A percentile compares a stretch with the other conserved stretches of the same genome.
These are phyloP conservation scores for Colletotrichum karsti DNA, from an alignment of 2,329 filamentous ascomycete genomes.

Conservation along the genomic window DNA sequence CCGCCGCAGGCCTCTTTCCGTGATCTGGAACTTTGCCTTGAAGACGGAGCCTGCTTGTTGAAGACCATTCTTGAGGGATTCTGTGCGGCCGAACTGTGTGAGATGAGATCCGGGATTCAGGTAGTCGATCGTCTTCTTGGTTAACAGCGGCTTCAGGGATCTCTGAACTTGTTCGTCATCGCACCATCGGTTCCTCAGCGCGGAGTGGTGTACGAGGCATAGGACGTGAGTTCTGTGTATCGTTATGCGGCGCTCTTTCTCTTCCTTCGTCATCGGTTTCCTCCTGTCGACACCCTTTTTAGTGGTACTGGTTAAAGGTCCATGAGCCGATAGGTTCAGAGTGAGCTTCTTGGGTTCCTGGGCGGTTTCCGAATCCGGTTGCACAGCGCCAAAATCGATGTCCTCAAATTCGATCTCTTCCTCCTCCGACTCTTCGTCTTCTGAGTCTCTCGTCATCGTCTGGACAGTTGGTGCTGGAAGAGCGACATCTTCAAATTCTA, in stretches of 20 bases:
- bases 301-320: slow-evolving; percentile 39
- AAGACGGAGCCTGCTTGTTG: slow-evolving; percentile 74
- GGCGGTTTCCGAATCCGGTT: slow-evolving; percentile 32
- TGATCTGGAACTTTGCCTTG: slow-evolving; percentile 74
- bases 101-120: slow-evolving; percentile 74
- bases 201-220: slow-evolving; percentile 81
- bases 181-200: slow-evolving; percentile 87
- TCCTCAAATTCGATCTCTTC: slow-evolving; percentile 57
- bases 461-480: slow-evolving; percentile 58
- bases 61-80: slow-evolving; percentile 83
- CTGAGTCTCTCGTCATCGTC: slow-evolving; percentile 58
- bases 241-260: slow-evolving; percentile 68
- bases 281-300: slow-evolving; percentile 49
- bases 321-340: slow-evolving; percentile 61
- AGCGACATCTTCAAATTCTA: slow-evolving; percentile 60
- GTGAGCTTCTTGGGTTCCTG: slow-evolving; percentile 50
- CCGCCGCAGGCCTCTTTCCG: slow-evolving; percentile 73
- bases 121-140: slow-evolving; percentile 70
- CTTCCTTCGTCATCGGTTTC: slow-evolving; percentile 62
- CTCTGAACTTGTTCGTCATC: slow-evolving; percentile 77
- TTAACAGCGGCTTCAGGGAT: slow-evolving; percentile 70
- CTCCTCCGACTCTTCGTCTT: slow-evolving; percentile 48
- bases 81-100: slow-evolving; percentile 78
- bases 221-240: slow-evolving; percentile 90
- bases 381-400: slow-evolving; percentile 49